A percentile compares a stretch with the other conserved stretches of the same genome.
These are phyloP conservation scores for Annulohypoxylon truncatum DNA, from an alignment of 2,329 filamentous ascomycete species.

Conservation along the genomic window DNA sequence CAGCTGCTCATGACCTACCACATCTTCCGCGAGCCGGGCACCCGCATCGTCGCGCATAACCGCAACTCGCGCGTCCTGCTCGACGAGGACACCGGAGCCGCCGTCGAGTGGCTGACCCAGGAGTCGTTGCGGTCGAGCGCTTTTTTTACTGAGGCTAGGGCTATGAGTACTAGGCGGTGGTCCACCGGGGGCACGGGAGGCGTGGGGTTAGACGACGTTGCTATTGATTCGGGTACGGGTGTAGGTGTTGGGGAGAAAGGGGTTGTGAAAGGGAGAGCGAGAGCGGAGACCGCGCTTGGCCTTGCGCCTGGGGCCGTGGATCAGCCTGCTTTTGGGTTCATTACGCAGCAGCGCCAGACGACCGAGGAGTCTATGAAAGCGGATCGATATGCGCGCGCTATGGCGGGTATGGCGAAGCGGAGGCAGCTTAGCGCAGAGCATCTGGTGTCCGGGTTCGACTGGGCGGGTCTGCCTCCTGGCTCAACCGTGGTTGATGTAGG, in stretches of 20 bases:
- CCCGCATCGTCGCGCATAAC: slow-evolving; percentile 41
- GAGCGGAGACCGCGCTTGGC: slow-evolving; percentile 8
- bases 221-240: neutral
- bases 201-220: neutral
- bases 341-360: slow-evolving; percentile 20
- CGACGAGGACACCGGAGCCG: slow-evolving; percentile 38
- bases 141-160: slow-evolving; percentile 37
- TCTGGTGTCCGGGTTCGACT: slow-evolving; percentile 38
- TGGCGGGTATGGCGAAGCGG: slow-evolving; percentile 41
- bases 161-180: slow-evolving; percentile 20
- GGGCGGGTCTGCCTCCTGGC: slow-evolving; percentile 21
- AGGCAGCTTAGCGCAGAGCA: slow-evolving; percentile 35
- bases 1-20: slow-evolving; percentile 42
- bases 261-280: neutral
- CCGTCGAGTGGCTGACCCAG: slow-evolving; percentile 39
- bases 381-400: slow-evolving; percentile 39
- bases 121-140: slow-evolving; percentile 38
- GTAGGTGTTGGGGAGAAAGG: neutral
- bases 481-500: slow-evolving; percentile 43
- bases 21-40: slow-evolving; percentile 41
- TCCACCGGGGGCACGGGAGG: slow-evolving; percentile 18
- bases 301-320: slow-evolving; percentile 16
- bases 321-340: slow-evolving; percentile 28
- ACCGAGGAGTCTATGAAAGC: slow-evolving; percentile 29
- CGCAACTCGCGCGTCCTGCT: slow-evolving; percentile 40